Conservation (phyloP, 495 filamentous ascomycete species). For the Friedmanniomyces endolithicus region DNA sequence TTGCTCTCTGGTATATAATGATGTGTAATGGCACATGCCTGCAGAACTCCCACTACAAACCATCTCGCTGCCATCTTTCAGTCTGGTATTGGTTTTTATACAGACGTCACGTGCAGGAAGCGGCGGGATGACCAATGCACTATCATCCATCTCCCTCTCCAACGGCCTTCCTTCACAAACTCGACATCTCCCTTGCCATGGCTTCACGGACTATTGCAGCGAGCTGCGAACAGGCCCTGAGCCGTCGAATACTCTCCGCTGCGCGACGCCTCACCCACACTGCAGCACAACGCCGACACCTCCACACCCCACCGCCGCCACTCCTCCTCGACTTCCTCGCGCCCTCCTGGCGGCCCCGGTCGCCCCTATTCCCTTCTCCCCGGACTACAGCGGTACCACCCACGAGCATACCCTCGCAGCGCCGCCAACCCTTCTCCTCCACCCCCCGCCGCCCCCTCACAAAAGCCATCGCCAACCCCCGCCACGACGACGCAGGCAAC, state of each 20-base stretch:
- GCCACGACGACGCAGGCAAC: slow-evolving; percentile 65
- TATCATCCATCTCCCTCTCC: too few species aligned
- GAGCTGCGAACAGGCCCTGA: not conserved
- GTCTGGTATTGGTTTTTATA: too few species aligned
- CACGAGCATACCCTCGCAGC: not conserved
- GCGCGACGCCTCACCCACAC: not conserved
- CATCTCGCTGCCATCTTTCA: not conserved
- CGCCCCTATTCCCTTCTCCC: not conserved
- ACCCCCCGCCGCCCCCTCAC: not conserved
- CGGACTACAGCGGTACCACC: not conserved
- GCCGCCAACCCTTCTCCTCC: not conserved
- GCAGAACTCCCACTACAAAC: not conserved
- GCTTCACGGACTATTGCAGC: not conserved
- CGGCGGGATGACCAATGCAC: too few species aligned
- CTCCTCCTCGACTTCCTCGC: slow-evolving; percentile 28
- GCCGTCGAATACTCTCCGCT: not conserved
- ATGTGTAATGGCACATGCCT: not conserved
- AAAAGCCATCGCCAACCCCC: slow-evolving; percentile 45
- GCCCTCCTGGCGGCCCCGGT: slow-evolving; percentile 15
- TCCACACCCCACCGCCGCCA: slow-evolving; percentile 10
- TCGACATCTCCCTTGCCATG: not conserved
- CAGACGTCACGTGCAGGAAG: too few species aligned
- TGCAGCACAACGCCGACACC: not conserved
- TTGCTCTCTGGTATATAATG: not conserved
- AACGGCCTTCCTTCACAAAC: too few species aligned